Evolutionary conservation across 2,329 filamentous ascomycete species (phyloP), one percentile per base, ranked within the genome.

Genomic region (Herpotrichia juniperi): DNA sequence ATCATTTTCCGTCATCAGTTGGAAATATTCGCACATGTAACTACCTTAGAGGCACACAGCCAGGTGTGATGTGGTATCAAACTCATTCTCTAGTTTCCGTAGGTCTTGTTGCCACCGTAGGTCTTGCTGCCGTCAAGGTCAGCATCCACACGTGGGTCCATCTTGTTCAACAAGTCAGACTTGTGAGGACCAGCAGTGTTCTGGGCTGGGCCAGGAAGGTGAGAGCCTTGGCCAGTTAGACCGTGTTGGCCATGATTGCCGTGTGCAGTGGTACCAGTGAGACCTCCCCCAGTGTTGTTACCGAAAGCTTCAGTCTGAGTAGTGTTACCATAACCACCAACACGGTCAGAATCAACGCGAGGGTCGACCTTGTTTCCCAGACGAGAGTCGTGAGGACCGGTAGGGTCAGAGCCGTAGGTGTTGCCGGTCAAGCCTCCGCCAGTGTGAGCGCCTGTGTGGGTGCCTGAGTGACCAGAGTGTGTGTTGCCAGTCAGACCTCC

Each of bases 151-250:
- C 69, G 62, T 11, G 71, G 72, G 40, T 74, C 72, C 4, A 62
- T 39, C 60, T 75, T 73, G 63, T 74, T 74, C 31, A 69, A 12
- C 24, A 74, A 6, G 47, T 74, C 53, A 47, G 52, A 61, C 34
- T 61, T 59, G 63, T 75, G 72, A 8, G 69, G 71, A 3, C 72
- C 73, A 46, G 68, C 65, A n/a, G 71, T 74, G 45, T 63, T 57
- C 21, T 48, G 55, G 47, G 64, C 68, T 49, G 64, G 64, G 42
- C 65, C 63, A 9, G 60, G 57, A 17, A 48, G 50, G 25, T 45
- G 21, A 19, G 45, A 37, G 19, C 57, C 56, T 45, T 59, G 9
- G 19, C 61, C 58, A 42, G 59, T 54, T 4, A 58, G 24, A 22
- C 56, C 56, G 26, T 22, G 46, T n/a, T 26, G 26, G 28, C 53